phyloP scores from a whole-genome alignment of 768 basidiomycete genomes.

The Leccinum subgranulosum region DNA sequence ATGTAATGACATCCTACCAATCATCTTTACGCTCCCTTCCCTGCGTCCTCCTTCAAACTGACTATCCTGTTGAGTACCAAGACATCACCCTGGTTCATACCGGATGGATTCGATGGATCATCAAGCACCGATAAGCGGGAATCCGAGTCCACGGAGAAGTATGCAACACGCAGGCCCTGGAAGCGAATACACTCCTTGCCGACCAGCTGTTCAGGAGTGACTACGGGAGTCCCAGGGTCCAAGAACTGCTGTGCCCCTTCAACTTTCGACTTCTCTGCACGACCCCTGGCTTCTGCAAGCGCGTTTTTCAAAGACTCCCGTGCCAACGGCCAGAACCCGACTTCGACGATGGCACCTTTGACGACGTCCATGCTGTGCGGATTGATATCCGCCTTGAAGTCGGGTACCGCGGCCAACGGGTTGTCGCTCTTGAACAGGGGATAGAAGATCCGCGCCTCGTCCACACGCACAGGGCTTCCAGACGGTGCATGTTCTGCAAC shows the following conservation, averaged over 20 bases:
- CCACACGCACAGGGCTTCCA: conserved; percentile 77
- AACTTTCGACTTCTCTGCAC: conserved; percentile 59
- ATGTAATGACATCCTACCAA: conserved; percentile 11
- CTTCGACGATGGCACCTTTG: conserved; percentile 80
- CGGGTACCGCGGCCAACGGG: conserved; percentile 62
- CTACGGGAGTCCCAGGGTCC: conserved; percentile 60
- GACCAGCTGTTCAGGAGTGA: conserved; percentile 70
- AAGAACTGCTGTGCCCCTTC: conserved; percentile 34
- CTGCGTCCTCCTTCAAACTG: conserved; percentile 90
- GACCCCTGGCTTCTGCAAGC: conserved; percentile 55
- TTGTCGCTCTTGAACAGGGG: conserved; percentile 93
- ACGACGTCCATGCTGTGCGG: conserved; percentile 78
- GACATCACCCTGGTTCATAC: conserved; percentile 65
- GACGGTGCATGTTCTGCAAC: conserved; percentile 80
- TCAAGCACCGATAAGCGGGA: conserved; percentile 64
- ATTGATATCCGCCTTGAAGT: conserved; percentile 82
- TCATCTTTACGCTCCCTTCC: conserved; percentile 47
- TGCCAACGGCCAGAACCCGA: conserved; percentile 85
- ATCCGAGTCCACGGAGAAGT: conserved; percentile 92
- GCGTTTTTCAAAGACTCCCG: conserved; percentile 65
- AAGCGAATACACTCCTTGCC: conserved; percentile 93
- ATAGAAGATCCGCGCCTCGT: conserved; percentile 91
- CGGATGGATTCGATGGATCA: conserved; percentile 41
- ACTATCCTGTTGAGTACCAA: conserved; percentile 91
- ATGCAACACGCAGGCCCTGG: conserved; percentile 94